phyloP scores from a whole-genome alignment of 768 basidiomycete species.

The Serendipita sp. region DNA sequence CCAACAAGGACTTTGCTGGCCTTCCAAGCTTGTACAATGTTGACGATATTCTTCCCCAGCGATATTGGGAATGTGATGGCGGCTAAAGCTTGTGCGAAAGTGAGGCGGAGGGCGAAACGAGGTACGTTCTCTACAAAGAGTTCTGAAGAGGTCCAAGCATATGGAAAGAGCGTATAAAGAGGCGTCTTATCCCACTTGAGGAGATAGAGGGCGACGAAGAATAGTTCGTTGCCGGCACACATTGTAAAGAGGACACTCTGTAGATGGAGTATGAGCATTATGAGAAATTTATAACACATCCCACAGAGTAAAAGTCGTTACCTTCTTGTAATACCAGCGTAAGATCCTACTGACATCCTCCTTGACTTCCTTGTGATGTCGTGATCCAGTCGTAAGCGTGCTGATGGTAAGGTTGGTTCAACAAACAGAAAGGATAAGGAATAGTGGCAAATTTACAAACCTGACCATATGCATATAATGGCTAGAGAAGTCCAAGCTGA shows the following conservation, averaged over 20 bases:
- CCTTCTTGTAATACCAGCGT: slow-evolving; percentile 27
- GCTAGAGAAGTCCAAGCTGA: slow-evolving; percentile 30
- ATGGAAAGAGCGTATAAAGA: slow-evolving; percentile 7
- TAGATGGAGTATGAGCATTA: background rate
- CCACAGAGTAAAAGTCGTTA: slow-evolving; percentile 20
- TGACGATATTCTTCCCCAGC: slow-evolving; percentile 28
- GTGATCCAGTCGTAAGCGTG: slow-evolving; percentile 26
- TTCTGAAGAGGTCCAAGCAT: slow-evolving; percentile 1
- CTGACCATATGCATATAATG: slow-evolving; percentile 38
- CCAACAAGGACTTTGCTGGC: slow-evolving; percentile 24
- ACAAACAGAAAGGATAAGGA: background rate
- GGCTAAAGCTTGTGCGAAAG: slow-evolving; percentile 26
- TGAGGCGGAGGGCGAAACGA: slow-evolving; percentile 5
- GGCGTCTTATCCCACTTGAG: slow-evolving; percentile 21
- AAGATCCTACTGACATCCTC: slow-evolving; percentile 27
- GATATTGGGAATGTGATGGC: slow-evolving; percentile 21
- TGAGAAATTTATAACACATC: background rate
- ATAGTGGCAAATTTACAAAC: slow-evolving; percentile 16
- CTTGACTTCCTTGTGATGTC: slow-evolving; percentile 29
- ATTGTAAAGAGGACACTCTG: slow-evolving; percentile 28
- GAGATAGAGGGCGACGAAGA: slow-evolving; percentile 32
- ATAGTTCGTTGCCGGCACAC: slow-evolving; percentile 31
- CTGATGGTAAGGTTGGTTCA: slow-evolving; percentile 13
- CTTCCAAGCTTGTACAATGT: slow-evolving; percentile 33
- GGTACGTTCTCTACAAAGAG: slow-evolving; percentile 11